Evolutionary conservation across 805 yeast species (phyloP).

Genomic region (Metschnikowia noctiluminum): DNA sequence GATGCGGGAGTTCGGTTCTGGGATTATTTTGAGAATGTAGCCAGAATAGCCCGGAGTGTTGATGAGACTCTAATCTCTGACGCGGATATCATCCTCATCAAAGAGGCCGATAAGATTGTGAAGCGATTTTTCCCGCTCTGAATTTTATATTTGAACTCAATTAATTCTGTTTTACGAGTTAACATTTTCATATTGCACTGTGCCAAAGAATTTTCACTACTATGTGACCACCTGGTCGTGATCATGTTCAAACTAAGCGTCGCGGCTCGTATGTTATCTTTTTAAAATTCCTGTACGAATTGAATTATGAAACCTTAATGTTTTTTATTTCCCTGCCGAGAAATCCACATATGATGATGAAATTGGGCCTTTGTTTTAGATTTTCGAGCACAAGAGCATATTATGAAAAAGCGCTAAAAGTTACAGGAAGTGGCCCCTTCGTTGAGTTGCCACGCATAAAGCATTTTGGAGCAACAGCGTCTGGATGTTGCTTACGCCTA

Average conservation of each 20-base stretch:
- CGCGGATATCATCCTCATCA: conserved; percentile 21
- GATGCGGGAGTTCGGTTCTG: conserved; percentile 33
- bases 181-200: no score
- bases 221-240: no score
- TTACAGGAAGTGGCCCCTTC: conserved; percentile 16
- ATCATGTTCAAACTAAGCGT: no score
- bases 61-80: conserved; percentile 28
- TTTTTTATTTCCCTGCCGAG: no score
- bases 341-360: background rate
- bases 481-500: conserved; percentile 4
- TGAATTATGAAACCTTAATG: no score
- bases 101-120: conserved; percentile 24
- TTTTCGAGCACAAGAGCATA: background rate
- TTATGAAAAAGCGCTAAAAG: background rate
- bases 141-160: no score
- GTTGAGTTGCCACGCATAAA: conserved; percentile 10
- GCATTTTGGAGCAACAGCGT: conserved; percentile 7
- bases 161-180: no score
- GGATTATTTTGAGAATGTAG: conserved; percentile 29
- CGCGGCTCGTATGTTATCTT: no score
- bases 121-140: background rate
- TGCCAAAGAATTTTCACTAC: no score
- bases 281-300: no score
- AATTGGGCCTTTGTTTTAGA: background rate
- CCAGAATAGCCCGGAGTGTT: conserved; percentile 23